phyloP scores from a whole-genome alignment of 1,284 basidiomycete species.

The Ceratobasidium theobromae region DNA sequence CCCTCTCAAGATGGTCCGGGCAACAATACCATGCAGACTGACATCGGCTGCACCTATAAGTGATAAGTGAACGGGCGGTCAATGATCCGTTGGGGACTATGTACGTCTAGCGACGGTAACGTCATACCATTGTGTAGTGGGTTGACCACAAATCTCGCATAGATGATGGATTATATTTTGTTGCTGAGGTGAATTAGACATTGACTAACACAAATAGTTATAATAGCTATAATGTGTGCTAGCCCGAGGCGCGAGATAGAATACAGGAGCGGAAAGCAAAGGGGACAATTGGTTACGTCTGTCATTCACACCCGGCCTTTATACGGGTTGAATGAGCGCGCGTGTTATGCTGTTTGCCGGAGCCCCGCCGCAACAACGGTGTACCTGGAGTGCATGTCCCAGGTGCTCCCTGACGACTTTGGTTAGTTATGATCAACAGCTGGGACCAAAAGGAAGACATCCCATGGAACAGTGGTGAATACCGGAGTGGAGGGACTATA shows the following conservation, averaged over 20 bases:
- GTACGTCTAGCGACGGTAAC: slow-evolving; percentile 2
- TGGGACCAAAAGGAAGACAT: slow-evolving; percentile 1
- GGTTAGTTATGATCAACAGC: slow-evolving; percentile 5
- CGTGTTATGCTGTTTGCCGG: background rate
- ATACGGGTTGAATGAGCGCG: slow-evolving; percentile 21
- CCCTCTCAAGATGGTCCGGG: slow-evolving; percentile 15
- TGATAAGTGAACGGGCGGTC: slow-evolving; percentile 18
- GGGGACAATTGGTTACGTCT: slow-evolving; percentile 4
- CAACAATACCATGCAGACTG: slow-evolving; percentile 20
- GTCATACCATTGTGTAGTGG: slow-evolving; percentile 24
- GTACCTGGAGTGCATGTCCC: slow-evolving; percentile 1
- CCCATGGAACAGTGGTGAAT: slow-evolving; percentile 2
- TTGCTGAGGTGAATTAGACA: slow-evolving; percentile 26
- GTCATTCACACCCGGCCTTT: slow-evolving; percentile 9
- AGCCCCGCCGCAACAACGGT: background rate
- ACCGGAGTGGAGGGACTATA: slow-evolving; percentile 8
- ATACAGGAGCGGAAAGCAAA: background rate
- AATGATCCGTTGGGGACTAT: too few species aligned
- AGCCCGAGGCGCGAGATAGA: background rate
- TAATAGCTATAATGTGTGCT: background rate
- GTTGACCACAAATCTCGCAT: slow-evolving; percentile 30
- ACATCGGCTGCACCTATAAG: slow-evolving; percentile 30
- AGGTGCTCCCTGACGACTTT: background rate
- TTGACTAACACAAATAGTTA: background rate
- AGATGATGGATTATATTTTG: slow-evolving; percentile 28